phyloP scores from a whole-genome alignment of 805 yeast genomes.

The Yarrowia osloensis region DNA sequence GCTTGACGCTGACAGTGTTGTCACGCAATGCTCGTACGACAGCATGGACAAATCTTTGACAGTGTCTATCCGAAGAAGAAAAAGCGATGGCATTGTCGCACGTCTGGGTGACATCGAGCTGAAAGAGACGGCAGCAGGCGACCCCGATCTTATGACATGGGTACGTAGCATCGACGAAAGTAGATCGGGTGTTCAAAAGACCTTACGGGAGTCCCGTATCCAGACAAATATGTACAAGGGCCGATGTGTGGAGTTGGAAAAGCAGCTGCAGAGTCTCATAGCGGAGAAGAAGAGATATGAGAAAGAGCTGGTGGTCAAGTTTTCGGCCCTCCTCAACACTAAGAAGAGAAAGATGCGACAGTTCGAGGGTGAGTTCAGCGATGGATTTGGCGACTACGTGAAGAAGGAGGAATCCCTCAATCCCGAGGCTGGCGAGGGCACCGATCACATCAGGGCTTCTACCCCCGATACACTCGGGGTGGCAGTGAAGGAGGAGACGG shows the following conservation, averaged over 20 bases:
- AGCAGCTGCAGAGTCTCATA: constrained; percentile 32
- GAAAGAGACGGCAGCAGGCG: constrained; percentile 12
- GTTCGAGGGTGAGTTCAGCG: constrained; percentile 17
- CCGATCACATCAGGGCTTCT: background rate
- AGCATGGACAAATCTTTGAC: constrained; percentile 23
- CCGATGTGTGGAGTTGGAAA: constrained; percentile 23
- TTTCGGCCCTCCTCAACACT: constrained; percentile 33
- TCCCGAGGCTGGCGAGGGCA: background rate
- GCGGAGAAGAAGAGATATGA: constrained; percentile 32
- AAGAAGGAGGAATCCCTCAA: constrained; percentile 13
- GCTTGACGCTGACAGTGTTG: background rate
- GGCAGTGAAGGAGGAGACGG: background rate
- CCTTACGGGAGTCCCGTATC: background rate
- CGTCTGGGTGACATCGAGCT: constrained; percentile 11
- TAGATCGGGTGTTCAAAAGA: background rate
- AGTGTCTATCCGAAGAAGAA: constrained; percentile 5
- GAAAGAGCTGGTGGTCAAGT: constrained; percentile 33
- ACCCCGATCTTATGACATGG: constrained; percentile 19
- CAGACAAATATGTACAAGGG: constrained; percentile 6
- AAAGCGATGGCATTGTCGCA: constrained; percentile 12
- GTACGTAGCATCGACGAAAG: constrained; percentile 10
- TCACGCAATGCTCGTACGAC: constrained; percentile 13
- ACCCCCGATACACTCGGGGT: background rate
- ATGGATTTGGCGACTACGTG: constrained; percentile 11
- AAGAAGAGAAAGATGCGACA: constrained; percentile 34